Evolutionary conservation across 23 red algal genomes (phyloP).

Genomic region (Porphyridium purpureum): DNA sequence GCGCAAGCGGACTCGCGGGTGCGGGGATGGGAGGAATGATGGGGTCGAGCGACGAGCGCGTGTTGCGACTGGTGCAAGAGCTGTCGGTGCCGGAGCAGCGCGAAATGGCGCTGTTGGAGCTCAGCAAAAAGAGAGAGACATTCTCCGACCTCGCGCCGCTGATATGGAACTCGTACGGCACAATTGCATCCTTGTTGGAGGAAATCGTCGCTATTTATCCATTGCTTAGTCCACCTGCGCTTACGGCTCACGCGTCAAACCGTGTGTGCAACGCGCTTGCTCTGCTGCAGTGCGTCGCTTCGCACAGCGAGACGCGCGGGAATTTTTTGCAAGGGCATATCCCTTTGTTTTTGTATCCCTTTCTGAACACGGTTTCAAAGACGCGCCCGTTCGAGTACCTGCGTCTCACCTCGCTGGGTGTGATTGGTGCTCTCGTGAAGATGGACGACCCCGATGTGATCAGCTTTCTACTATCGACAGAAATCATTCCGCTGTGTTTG

Average conservation of each 20-base stretch:
- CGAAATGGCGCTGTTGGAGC: conserved; percentile 73
- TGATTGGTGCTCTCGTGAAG: conserved; percentile 96
- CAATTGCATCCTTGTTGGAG: conserved; percentile 77
- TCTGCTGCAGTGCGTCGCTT: conserved; percentile 89
- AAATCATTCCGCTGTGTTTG: conserved; percentile 93
- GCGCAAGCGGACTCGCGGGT: too few species aligned
- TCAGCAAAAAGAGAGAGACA: conserved; percentile 86
- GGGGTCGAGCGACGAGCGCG: neutral
- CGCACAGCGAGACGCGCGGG: conserved; percentile 62
- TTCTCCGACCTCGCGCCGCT: conserved; percentile 79
- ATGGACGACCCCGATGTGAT: conserved; percentile 98
- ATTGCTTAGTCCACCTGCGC: conserved; percentile 64
- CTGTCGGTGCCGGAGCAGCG: too few species aligned
- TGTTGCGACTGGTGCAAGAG: conserved; percentile 5
- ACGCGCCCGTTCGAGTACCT: conserved; percentile 97
- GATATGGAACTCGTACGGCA: conserved; percentile 79
- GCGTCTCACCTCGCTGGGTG: conserved; percentile 94
- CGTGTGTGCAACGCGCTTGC: conserved; percentile 97
- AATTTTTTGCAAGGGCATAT: conserved; percentile 88
- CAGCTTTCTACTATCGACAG: conserved; percentile 83
- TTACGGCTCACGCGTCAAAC: conserved; percentile 93
- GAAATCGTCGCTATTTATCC: conserved; percentile 98
- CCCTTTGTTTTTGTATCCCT: conserved; percentile 97
- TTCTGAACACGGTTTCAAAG: conserved; percentile 97
- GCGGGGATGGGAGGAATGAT: too few species aligned